Percentiles rank a stretch among this genome's conserved stretches.
phyloP scores from a whole-genome alignment of 2,329 filamentous ascomycete genomes.

The Trichoderma brevicompactum region DNA sequence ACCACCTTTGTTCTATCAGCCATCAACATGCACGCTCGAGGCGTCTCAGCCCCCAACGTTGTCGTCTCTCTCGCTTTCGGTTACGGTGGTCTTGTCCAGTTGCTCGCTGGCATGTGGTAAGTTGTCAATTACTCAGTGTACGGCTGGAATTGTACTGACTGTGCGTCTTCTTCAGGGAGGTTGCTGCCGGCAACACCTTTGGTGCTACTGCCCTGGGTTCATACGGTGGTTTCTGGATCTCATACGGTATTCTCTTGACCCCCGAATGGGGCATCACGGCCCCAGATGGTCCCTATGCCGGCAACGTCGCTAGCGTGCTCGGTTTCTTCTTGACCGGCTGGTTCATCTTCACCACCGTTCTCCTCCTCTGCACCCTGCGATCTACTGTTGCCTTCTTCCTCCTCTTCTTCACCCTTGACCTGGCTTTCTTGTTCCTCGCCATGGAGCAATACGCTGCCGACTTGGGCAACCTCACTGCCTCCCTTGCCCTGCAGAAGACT shows the following conservation, averaged over 20 bases:
- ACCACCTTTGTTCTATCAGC: conserved; percentile 80
- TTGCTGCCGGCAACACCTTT: conserved; percentile 86
- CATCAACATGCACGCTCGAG: conserved; percentile 71
- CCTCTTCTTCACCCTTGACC: conserved; percentile 76
- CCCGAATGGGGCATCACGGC: conserved; percentile 65
- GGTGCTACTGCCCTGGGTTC: conserved; percentile 81
- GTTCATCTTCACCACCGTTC: conserved; percentile 82
- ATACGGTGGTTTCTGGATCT: conserved; percentile 84
- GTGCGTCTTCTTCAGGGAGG: conserved; percentile 63
- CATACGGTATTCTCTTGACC: conserved; percentile 72
- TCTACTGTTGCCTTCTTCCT: conserved; percentile 79
- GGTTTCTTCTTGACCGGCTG: conserved; percentile 78
- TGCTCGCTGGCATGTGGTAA: conserved; percentile 86
- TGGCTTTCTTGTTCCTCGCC: conserved; percentile 75
- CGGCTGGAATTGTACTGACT: conserved; percentile 23
- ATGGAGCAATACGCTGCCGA: conserved; percentile 63
- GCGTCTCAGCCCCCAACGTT: conserved; percentile 65
- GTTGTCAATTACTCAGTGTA: background rate
- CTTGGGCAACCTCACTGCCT: conserved; percentile 52
- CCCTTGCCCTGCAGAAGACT: conserved; percentile 63
- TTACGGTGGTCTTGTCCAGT: conserved; percentile 78
- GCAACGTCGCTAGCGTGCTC: conserved; percentile 59
- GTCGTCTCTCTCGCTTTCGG: conserved; percentile 71
- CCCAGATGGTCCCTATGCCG: conserved; percentile 50
- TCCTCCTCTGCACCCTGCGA: conserved; percentile 74